Percentiles rank a stretch among this genome's conserved stretches.
These are phyloP conservation scores for Fraxinus cuspidata DNA, from an alignment of 257 asterid genomes.

Conservation along the genomic window DNA sequence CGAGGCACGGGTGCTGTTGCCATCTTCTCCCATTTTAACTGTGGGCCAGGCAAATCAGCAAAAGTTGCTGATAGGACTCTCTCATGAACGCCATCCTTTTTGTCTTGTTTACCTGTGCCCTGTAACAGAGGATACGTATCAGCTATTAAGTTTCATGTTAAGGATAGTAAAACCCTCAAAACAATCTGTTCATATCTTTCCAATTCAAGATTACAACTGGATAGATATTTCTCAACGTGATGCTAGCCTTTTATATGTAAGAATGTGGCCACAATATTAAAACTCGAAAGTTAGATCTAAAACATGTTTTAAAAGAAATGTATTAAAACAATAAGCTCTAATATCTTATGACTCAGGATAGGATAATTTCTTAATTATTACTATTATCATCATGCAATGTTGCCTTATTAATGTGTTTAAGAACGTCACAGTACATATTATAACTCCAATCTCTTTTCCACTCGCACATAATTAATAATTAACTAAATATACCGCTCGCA, in stretches of 20 bases:
- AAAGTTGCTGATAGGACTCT: slow-evolving; percentile 77
- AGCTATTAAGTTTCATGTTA: background rate
- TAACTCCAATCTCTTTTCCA: background rate
- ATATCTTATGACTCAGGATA: background rate
- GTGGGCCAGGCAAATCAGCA: slow-evolving; percentile 88
- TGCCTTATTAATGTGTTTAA: background rate
- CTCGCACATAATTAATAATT: background rate
- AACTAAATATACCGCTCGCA: background rate
- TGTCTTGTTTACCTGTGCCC: slow-evolving; percentile 26
- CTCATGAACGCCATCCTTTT: slow-evolving; percentile 37
- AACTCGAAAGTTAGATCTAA: background rate
- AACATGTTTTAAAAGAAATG: background rate
- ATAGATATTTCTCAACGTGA: background rate
- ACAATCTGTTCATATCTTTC: background rate
- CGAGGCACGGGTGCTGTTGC: slow-evolving; percentile 88
- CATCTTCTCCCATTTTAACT: slow-evolving; percentile 89
- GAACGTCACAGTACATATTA: background rate
- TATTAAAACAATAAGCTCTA: slow-evolving; percentile 10
- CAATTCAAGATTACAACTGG: background rate
- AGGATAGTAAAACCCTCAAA: background rate
- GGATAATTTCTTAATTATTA: background rate
- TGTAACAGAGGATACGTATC: slow-evolving; percentile 15
- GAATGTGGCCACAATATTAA: background rate
- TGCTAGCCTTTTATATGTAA: background rate
- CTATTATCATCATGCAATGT: background rate